Evolutionary conservation across 108 stramenopile genomes (phyloP), one percentile per base, ranked within the genome.

Genomic region (Phaeodactylum tricornutum): DNA sequence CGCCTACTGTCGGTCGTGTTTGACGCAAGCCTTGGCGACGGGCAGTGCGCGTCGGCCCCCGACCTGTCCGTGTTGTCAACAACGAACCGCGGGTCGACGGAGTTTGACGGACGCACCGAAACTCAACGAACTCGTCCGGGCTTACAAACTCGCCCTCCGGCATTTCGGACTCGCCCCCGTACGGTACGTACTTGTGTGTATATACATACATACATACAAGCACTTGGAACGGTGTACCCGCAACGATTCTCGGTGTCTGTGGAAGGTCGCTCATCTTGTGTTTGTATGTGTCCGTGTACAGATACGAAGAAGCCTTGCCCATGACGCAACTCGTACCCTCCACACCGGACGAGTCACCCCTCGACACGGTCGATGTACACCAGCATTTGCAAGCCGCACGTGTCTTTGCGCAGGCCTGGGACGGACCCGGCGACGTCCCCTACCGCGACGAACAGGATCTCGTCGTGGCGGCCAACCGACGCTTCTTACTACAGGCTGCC

Each of bases 1-100:
- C 56, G 74, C 62, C 27, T 85, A 66, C 57, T 85, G 84, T 49
- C 36, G 53, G 21, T 31, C 19, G 0, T 85, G 84, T 47, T 63
- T 85, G 33, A 28, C 28, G 43, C 50, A 31, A 45, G 57, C 42
- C 43, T 47, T 38, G 21, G 34, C 31, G 16, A 43, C 21, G 26
- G 22, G 43, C 34, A 31, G 24, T 16, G 25, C 32, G 38, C 0
- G n/a, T 42, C 35, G 43, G 29, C 29, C 15, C n/a, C 4, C 58
- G 1, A 51, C 55, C 32, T 88, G 87, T 59, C 85, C 81, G 11
- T 61, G 66, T 30, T 87, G 81, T 53, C 64, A 80, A 21, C 53
- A 54, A 0, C 36, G 43, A 20, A 35, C 50, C 19, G 57, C 61
- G 29, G 64, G 60, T 19, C 67, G 75, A 35, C 32, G 58, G 19